phyloP scores from a whole-genome alignment of 169 alveolate species.

The Theileria equi region DNA sequence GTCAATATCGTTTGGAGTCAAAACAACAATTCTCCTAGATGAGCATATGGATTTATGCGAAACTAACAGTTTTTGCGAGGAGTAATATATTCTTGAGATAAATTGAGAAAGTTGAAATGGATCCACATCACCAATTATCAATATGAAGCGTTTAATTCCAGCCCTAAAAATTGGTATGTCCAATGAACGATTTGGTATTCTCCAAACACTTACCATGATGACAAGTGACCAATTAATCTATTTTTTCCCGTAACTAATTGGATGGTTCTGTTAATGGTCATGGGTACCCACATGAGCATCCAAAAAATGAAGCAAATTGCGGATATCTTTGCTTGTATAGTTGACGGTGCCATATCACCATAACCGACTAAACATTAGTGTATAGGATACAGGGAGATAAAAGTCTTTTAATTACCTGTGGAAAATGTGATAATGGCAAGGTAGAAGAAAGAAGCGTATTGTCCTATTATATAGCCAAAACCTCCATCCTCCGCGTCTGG shows the following conservation, averaged over 20 bases:
- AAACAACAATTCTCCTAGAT: conserved; percentile 42
- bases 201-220: conserved; percentile 34
- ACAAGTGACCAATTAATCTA: conserved; percentile 60
- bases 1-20: conserved; percentile 38
- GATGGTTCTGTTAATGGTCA: conserved; percentile 67
- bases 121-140: conserved; percentile 72
- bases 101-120: conserved; percentile 71
- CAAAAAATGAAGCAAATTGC: conserved; percentile 67
- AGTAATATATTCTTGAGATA: conserved; percentile 48
- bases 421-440: conserved; percentile 73
- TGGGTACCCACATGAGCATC: conserved; percentile 74
- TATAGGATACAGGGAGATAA: too few relatives aligned
- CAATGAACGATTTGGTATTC: not conserved
- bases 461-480: conserved; percentile 17
- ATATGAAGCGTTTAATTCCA: conserved; percentile 54
- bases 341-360: conserved; percentile 72
- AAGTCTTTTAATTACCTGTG: conserved; percentile 31
- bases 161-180: conserved; percentile 27
- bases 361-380: conserved; percentile 64
- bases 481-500: conserved; percentile 1
- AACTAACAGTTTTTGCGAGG: conserved; percentile 31
- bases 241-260: conserved; percentile 61
- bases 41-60: not conserved
- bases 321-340: conserved; percentile 63
- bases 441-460: conserved; percentile 60